Evolutionary conservation across 306 rosid genomes (phyloP).

Genomic region (Hippophae gyantsensis): DNA sequence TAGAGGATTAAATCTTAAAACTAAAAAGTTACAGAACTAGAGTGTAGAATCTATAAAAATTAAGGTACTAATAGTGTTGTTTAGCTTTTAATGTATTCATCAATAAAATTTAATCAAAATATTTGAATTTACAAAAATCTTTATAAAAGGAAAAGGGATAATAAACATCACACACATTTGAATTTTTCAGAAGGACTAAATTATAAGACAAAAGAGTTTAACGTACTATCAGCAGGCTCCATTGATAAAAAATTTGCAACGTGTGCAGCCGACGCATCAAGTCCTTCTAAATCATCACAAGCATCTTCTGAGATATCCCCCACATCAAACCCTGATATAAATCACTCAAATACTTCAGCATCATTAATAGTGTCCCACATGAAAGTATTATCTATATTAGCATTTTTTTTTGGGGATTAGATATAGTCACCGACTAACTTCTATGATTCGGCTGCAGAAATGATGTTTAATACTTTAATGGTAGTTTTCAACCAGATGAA

Average conservation of each 20-base stretch:
- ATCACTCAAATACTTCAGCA: conserved; percentile 22
- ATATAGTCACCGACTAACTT: not conserved
- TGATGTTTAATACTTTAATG: not conserved
- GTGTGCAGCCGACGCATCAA: conserved; percentile 92
- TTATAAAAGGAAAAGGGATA: too few relatives aligned
- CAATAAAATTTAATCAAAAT: too few relatives aligned
- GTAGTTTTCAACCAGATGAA: conserved; percentile 1
- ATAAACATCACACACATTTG: too few relatives aligned
- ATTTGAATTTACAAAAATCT: too few relatives aligned
- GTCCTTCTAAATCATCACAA: conserved; percentile 79
- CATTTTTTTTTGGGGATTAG: not conserved
- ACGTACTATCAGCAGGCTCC: conserved; percentile 85
- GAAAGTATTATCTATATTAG: not conserved
- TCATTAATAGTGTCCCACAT: conserved; percentile 3
- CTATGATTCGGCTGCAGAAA: not conserved
- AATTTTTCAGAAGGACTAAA: too few relatives aligned
- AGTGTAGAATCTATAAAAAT: too few relatives aligned
- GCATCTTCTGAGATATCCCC: conserved; percentile 76
- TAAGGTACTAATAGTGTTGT: too few relatives aligned
- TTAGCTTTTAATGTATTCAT: too few relatives aligned
- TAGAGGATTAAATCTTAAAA: too few relatives aligned
- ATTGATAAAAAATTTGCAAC: conserved; percentile 89
- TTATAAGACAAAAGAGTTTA: conserved; percentile 2
- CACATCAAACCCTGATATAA: conserved; percentile 77
- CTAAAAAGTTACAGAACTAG: too few relatives aligned